A percentile compares a stretch with the other conserved stretches of the same genome.
Conservation (phyloP, 169 alveolate genomes). For the Perkinsus olseni region DNA sequence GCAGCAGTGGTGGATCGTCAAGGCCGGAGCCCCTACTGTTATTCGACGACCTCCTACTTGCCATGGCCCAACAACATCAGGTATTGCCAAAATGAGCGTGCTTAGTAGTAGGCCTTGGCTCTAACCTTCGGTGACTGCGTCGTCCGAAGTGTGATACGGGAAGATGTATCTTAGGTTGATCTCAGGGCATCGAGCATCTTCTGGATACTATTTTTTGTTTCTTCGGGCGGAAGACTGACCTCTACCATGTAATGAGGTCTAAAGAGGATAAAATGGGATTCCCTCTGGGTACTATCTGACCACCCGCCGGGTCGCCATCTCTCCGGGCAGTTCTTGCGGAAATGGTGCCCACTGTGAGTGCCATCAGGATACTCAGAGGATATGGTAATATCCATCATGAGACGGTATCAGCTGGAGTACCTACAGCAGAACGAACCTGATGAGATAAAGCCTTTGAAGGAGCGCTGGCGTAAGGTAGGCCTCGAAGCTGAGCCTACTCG, state of each 20-base stretch:
- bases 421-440: background rate
- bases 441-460: background rate
- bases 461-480: background rate
- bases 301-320: too few relatives aligned
- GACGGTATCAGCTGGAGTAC: background rate
- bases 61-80: background rate
- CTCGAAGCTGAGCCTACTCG: background rate
- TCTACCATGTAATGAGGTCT: constrained; percentile 42
- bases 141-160: too few relatives aligned
- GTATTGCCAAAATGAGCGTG: background rate
- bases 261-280: constrained; percentile 77
- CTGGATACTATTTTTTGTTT: constrained; percentile 69
- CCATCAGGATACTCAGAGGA: background rate
- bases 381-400: background rate
- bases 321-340: constrained; percentile 45
- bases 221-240: constrained; percentile 70
- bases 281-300: constrained; percentile 46
- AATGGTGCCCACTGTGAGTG: constrained; percentile 33
- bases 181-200: constrained; percentile 59
- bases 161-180: background rate
- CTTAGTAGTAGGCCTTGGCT: background rate
- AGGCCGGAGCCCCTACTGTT: background rate
- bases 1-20: background rate
- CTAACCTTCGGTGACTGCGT: too few relatives aligned
- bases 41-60: background rate